Evolutionary conservation across 2,329 filamentous ascomycete genomes (phyloP), one percentile per base, ranked within the genome.

Genomic region (Claviceps citrina): DNA sequence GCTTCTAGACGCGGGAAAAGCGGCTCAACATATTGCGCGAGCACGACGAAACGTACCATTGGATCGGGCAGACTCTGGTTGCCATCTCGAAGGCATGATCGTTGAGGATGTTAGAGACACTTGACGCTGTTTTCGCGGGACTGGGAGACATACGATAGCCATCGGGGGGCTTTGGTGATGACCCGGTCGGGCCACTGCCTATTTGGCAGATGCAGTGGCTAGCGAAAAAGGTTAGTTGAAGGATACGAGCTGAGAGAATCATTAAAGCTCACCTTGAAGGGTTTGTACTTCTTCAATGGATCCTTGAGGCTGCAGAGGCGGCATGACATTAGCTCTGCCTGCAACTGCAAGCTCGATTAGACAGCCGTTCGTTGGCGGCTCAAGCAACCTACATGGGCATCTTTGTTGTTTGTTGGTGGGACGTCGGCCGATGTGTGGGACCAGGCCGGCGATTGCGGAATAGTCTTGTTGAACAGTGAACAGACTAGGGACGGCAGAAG

Each of bases 1-100:
- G 39, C 31, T 26, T 13, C 28, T 13, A 12, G 19, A 10, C 22
- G 26, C 24, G 2, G 7, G 2, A 4, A 2, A 7, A 4, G 6
- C 4, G 22, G n/a, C 7, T 24, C 20, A 15, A 5, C 7, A 16
- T 19, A 7, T 7, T 34, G n/a, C 9, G 20, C 20, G 20, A 16
- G 22, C 4, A 15, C 12, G 3, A 6, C n/a, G 22, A 26, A 18
- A 47, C 73, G 49, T 68, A 84, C 82, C 87, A 96, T 95, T 47
- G 89, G 87, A 59, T 94, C 84, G 26, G 84, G 78, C 60, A 94
- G 68, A 60, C 81, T 87, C 67, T 96, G 89, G 68, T 95, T 95
- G 42, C 87, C 89, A 68, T 96, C 89, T 54, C 89, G 71, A 38
- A 59, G 53, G 18, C 33, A 36, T 36, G 33, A 36, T 26, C 33